Percentiles rank a stretch among this genome's conserved stretches.
Evolutionary conservation across 1,139 yeast genomes (phyloP).

Genomic region (Yamadazyma triangularis): DNA sequence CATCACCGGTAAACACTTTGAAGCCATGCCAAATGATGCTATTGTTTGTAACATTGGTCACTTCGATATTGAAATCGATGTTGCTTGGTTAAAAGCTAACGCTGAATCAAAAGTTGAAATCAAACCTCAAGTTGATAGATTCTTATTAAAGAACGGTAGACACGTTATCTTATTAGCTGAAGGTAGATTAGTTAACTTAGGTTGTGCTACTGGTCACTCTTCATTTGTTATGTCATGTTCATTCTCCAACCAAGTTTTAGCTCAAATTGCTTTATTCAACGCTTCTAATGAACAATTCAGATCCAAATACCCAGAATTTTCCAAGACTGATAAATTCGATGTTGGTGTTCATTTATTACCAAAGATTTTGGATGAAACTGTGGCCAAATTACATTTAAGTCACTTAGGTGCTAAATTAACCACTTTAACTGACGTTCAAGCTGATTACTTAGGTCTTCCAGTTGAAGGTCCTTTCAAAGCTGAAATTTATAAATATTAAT

Average conservation of each 20-base stretch:
- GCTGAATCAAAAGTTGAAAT: conserved; percentile 91
- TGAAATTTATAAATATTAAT: conserved; percentile 98
- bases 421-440: conserved; percentile 72
- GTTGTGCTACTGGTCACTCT: conserved; percentile 99
- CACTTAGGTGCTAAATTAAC: conserved; percentile 93
- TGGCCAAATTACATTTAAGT: conserved; percentile 94
- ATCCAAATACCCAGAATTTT: conserved; percentile 79
- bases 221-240: conserved; percentile 99
- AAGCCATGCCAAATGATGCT: conserved; percentile 97
- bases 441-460: conserved; percentile 94
- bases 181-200: conserved; percentile 99
- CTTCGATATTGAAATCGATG: conserved; percentile 98
- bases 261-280: conserved; percentile 98
- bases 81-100: conserved; percentile 94
- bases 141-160: conserved; percentile 83
- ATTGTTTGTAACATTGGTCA: conserved; percentile 99
- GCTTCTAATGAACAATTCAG: conserved; percentile 81
- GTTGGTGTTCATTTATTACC: conserved; percentile 97
- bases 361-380: conserved; percentile 98
- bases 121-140: conserved; percentile 99
- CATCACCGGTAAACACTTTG: conserved; percentile 85
- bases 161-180: conserved; percentile 97
- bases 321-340: conserved; percentile 86
- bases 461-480: conserved; percentile 97
- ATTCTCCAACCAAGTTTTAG: conserved; percentile 98